Percentiles rank a stretch among this genome's conserved stretches.
Conservation (phyloP, 2,329 filamentous ascomycete species). For the Apiospora koreana region DNA sequence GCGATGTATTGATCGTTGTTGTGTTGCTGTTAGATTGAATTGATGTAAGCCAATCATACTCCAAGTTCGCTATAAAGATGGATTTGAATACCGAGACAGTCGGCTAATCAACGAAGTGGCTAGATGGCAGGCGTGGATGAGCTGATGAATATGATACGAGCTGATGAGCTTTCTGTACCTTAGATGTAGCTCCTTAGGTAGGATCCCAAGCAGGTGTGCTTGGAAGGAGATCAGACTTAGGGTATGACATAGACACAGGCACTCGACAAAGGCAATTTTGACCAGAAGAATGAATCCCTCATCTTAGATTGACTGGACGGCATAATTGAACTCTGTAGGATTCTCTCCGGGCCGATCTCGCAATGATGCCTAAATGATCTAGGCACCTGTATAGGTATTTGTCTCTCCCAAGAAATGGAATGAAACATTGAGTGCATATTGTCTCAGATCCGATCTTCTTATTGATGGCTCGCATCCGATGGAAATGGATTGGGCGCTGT, state of each 20-base stretch:
- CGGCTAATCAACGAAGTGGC: background rate
- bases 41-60: too few relatives aligned
- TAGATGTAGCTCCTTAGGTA: too few relatives aligned
- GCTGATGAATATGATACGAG: background rate
- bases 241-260: background rate
- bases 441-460: constrained; percentile 1
- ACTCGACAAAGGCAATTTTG: background rate
- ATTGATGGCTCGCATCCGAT: background rate
- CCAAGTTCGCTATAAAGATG: background rate
- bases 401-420: background rate
- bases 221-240: background rate
- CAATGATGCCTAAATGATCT: background rate
- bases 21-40: too few relatives aligned
- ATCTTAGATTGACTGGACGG: background rate
- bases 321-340: background rate
- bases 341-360: background rate
- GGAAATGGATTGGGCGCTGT: background rate
- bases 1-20: too few relatives aligned
- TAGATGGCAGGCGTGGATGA: background rate
- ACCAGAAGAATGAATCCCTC: background rate
- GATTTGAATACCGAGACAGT: background rate
- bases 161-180: background rate
- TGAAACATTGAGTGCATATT: background rate
- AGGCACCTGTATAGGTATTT: background rate
- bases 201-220: too few relatives aligned